Evolutionary conservation across 345 rosid genomes (phyloP), one percentile per base, ranked within the genome.

Genomic region (Theobroma cacao): DNA sequence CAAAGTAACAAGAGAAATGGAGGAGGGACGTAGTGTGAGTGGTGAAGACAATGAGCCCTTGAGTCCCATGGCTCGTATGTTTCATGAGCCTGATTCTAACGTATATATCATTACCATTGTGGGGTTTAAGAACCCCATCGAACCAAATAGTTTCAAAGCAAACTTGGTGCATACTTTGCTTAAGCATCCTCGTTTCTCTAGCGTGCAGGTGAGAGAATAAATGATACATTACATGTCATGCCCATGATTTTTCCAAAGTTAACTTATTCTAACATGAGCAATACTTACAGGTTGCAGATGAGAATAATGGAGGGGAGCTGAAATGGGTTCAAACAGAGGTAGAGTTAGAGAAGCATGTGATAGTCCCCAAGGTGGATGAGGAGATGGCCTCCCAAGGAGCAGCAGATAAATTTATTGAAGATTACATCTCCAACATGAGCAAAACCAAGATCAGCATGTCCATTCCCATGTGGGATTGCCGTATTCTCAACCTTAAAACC

Each of bases 41-140:
- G 45, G 9, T 1, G 45, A 11, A 6, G 45, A 41, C 10, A 9
- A 36, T 36, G 38, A 82, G 60, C 81, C 83, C 8, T 61, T 85
- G 70, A 87, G 88, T 66, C 88, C 90, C n/a, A 18, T 79, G 26
- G 84, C 88, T 75, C 77, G 83, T 45, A 45, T 78, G 80, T 87
- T 85, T 53, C 86, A 85, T 38, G 83, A 79, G 36, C 86, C 86
- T 5, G 72, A 80, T 36, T 77, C 80, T 80, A 83, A 85, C 53
- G 58, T 81, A 26, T 80, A 81, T 62, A 61, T 87, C 22, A 24
- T 85, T 11, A 73, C 62, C 40, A 59, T 80, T 13, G 30, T 83
- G 34, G 82, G 85, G 3, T 67, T 48, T 9, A 62, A 71, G 13
- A 36, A 38, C 30, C 58, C 73, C 10, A 47, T 78, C 38, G 36